Base-by-base conservation (phyloP, 148 eudicot genomes). In the Oxyria digyna region DNA sequence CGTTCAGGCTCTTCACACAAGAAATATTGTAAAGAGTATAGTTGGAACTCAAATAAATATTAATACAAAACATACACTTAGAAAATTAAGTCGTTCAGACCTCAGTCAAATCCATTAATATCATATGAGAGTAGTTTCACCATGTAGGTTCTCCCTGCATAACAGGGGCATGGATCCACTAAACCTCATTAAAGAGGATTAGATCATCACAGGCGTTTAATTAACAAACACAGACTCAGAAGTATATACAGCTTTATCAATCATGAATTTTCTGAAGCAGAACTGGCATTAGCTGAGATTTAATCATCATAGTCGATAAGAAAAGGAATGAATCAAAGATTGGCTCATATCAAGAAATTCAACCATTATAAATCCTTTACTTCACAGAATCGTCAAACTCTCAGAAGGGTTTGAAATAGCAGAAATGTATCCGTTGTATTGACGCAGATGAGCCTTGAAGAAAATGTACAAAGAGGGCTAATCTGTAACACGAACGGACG, bases 331-430 rank as follows among this genome's bases (percentile, higher is more conserved):
- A 33, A 38, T 38, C 4, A 38, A 45, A 18, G 20, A 17, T 3
- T 0, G 82, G 95, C 91, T 86, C 95, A 88, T 88, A 86, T 84
- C 40, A 84, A 88, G 87, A 86, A 88, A 86, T 88, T 88, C 95
- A 88, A 88, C 91, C 95, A 85, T 85, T 37, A 23, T 76, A 66
- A 57, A 57, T 74, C 74, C 78, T 75, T 27, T 84, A 55, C 88
- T 83, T 86, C 96, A 88, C 45, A 0, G 87, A 82, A 24, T 68
- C 24, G 31, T 24, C 3, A 23, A 26, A n/a, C 74, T 79, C 90
- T 88, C 88, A 84, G 91, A 88, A 88, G 95, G 87, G 95, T 91
- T 88, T n/a, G n/a, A n/a, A n/a, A n/a, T n/a, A n/a, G n/a, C n/a
- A 35, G 38, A 35, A 7, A 38, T 38, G 14, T 89, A 37, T 85